Evolutionary conservation across 176 grass and related monocot genomes (phyloP).

Genomic region (Aegilops longissima): DNA sequence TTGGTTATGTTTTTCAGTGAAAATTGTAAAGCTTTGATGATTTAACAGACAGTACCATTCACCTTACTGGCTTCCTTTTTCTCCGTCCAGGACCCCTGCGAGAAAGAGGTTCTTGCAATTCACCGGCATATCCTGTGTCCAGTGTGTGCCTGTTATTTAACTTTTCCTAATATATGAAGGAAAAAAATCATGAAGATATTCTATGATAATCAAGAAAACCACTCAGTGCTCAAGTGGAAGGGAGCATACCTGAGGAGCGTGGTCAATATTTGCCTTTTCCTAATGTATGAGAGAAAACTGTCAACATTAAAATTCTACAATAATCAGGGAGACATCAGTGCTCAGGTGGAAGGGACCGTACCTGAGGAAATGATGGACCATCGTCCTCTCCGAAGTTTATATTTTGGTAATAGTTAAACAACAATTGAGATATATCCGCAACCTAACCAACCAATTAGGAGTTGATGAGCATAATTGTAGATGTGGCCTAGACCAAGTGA

Average conservation of each 20-base stretch:
- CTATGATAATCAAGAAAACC: not conserved
- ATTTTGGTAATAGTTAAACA: constrained; percentile 60
- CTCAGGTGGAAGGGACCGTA: constrained; percentile 27
- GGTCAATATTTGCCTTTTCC: constrained; percentile 25
- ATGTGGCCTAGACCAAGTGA: not conserved
- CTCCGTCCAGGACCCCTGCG: constrained; percentile 34
- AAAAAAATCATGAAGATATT: not conserved
- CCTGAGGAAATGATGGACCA: constrained; percentile 28
- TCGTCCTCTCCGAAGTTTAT: constrained; percentile 59
- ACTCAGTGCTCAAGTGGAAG: not conserved
- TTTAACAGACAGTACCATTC: constrained; percentile 10
- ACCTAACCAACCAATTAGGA: constrained; percentile 47
- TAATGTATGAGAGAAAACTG: constrained; percentile 15
- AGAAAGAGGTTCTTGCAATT: constrained; percentile 31
- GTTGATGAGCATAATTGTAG: constrained; percentile 16
- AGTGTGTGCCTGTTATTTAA: constrained; percentile 5
- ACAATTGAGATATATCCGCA: constrained; percentile 71
- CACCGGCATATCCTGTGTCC: constrained; percentile 2
- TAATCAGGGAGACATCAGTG: not conserved
- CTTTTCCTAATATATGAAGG: constrained; percentile 29
- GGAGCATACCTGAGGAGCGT: constrained; percentile 34
- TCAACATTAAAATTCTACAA: not conserved
- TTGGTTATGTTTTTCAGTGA: constrained; percentile 5
- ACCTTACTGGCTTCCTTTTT: constrained; percentile 51
- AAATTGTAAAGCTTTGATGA: not conserved